Percentiles rank a stretch among this genome's conserved stretches.
Evolutionary conservation across 2,329 filamentous ascomycete genomes (phyloP).

Genomic region (Delphinella strobiligena): DNA sequence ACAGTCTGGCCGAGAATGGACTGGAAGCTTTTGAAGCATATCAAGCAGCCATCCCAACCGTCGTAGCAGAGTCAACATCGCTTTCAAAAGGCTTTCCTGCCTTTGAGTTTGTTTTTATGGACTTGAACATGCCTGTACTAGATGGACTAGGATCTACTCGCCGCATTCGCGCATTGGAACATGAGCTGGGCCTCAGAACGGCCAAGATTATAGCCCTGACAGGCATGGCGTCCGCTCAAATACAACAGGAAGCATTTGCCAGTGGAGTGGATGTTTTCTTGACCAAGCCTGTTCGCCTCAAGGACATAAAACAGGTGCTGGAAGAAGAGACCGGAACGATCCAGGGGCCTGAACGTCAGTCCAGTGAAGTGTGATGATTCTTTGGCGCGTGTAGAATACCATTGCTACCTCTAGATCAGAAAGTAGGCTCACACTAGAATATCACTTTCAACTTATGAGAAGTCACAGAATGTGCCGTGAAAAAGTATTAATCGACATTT

Average conservation of each 20-base stretch:
- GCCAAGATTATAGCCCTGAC: slow-evolving; percentile 14
- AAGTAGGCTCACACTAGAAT: no score
- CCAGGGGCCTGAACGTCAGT: no score
- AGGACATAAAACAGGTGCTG: slow-evolving; percentile 14
- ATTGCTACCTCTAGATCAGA: no score
- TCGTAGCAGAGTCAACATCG: background rate
- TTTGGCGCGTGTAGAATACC: no score
- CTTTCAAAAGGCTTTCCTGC: slow-evolving; percentile 8
- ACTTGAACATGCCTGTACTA: slow-evolving; percentile 9
- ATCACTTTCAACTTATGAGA: no score
- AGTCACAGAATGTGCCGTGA: no score
- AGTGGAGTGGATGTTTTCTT: slow-evolving; percentile 21
- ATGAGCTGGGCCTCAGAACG: slow-evolving; percentile 13
- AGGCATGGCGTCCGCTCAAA: slow-evolving; percentile 11
- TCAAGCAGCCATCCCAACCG: slow-evolving; percentile 12
- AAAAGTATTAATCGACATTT: no score
- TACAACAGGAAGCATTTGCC: slow-evolving; percentile 16
- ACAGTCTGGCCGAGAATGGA: slow-evolving; percentile 29
- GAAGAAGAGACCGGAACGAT: background rate
- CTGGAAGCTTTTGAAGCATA: slow-evolving; percentile 34
- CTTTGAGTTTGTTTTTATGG: slow-evolving; percentile 36
- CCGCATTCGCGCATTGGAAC: slow-evolving; percentile 20
- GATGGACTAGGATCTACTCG: slow-evolving; percentile 15
- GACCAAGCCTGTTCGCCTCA: slow-evolving; percentile 19
- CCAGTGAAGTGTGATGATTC: no score